Evolutionary conservation across 768 basidiomycete genomes (phyloP), one percentile per base, ranked within the genome.

Genomic region (Collybia nuda): DNA sequence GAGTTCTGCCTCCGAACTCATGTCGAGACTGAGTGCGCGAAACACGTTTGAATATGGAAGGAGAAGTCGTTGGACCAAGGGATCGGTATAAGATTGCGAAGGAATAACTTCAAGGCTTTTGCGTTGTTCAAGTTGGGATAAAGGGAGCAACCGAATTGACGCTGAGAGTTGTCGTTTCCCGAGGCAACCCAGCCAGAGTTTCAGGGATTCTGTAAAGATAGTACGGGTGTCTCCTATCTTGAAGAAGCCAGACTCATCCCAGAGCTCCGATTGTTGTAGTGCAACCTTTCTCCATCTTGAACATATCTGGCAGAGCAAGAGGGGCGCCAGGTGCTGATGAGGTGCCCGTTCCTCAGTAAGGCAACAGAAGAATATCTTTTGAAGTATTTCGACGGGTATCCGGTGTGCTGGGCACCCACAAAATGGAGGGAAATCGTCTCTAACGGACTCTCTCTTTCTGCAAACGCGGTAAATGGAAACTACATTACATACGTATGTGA

Each of bases 361-460:
- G 40, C 40, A 40, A n/a, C 18, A n/a, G 2, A 40, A 40, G 14
- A 40, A 40, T 29, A 64, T 62, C 48, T 58, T 56, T 21, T 47
- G 48, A 15, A 62, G 50, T 26, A 62, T 51, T 17, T 59, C 61
- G 35, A 44, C 38, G 21, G 57, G 49, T 14, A 62, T 23, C 4
- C 54, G 55, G 9, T 55, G 58, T 26, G 54, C 54, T 32, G 32
- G 32, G 12, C 14, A 14, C 2, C 2, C 32, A 14, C 6, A 5
- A 14, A 14, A 2, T 9, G 6, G 32, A 32, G 32, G 7, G 32
- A 11, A 5, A 32, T 6, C 2, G 9, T 11, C 9, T 14, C 3
- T 3, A 14, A 5, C 32, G 3, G 12, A 14, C 12, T 32, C 14
- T 11, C 32, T 32, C 32, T 5, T 14, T 5, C 32, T 11, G 14